Base-by-base conservation (phyloP, 2,329 filamentous ascomycete species). In the Talaromyces pinophilus region DNA sequence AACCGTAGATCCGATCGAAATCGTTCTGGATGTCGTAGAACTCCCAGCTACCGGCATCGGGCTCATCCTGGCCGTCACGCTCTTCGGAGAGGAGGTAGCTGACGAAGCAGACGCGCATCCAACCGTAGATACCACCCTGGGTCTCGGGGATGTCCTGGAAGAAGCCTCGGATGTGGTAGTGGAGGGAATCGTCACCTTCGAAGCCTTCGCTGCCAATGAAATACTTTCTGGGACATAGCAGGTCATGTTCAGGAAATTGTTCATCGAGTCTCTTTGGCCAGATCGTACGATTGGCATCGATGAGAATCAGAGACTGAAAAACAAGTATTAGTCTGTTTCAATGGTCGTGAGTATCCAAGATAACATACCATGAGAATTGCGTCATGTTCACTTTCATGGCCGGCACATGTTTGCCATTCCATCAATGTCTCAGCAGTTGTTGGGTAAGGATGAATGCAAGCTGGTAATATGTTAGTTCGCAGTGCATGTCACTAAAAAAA, bases 1-100 rank as follows among this genome's bases (percentile, higher is more conserved):
- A 85, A 3, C 74, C 80, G 72, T 80, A 81, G 1, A 79, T 72
- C 68, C 77, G 78, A 19, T 71, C 65, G 54, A 77, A 76, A 62
- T 76, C 69, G 0, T 50, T 54, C 28, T 68, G 61, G 28, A 72
- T 59, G 40, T 69, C 62, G 19, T 46, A 38, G 38, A 28, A n/a
- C 6, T 59, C 62, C 69, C 72, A 8, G 60, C 61, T 38, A 70
- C 68, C 40, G 22, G 50, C 52, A 46, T 60, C 40, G 22, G 57
- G 57, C 15, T 44, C 38, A 13, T 60, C 57, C 38, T 30, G 57
- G n/a, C 40, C 28, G 2, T 60, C 57, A 33, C 19, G 35, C 7
- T 60, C 57, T 28, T 60, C 57, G 25, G 38, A 28, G 28, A 60
- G 57, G 8, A 64, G 70, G 67, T 75, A 79, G 6, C 78, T 72